phyloP scores from a whole-genome alignment of 495 filamentous ascomycete genomes.

The Neurospora hispaniola region DNA sequence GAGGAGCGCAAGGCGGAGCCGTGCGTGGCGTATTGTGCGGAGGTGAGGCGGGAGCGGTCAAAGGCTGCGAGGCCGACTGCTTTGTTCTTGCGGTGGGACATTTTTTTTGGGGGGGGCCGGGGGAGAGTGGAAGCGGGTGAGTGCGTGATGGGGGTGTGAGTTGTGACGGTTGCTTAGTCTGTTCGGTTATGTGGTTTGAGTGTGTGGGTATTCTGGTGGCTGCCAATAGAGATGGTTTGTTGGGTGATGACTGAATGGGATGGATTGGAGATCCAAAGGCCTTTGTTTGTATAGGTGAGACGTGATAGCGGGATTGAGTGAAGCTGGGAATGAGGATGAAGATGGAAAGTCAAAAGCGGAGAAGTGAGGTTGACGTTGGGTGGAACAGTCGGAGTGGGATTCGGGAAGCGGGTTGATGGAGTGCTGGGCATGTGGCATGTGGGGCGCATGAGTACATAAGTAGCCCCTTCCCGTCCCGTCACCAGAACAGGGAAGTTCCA shows the following conservation, averaged over 20 bases:
- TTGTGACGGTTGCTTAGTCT: neutral
- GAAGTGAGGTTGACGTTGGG: neutral
- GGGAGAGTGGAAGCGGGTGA: too few relatives aligned
- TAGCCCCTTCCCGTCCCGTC: neutral
- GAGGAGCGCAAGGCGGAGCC: conserved; percentile 70
- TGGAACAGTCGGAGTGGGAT: neutral
- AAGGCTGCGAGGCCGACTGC: conserved; percentile 90
- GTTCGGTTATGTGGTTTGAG: neutral
- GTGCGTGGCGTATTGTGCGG: conserved; percentile 78
- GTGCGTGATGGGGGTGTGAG: neutral
- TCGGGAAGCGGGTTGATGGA: neutral
- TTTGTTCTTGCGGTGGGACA: conserved; percentile 41
- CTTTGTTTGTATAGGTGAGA: neutral
- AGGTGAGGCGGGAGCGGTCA: conserved; percentile 66
- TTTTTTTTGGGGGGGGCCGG: conserved; percentile 4
- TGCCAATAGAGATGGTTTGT: neutral
- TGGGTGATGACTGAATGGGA: too few relatives aligned
- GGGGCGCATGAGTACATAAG: neutral
- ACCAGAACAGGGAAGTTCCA: neutral
- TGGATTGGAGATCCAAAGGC: too few relatives aligned
- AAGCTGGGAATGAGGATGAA: neutral
- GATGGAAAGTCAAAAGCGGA: neutral
- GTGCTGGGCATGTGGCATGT: neutral
- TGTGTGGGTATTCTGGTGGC: neutral
- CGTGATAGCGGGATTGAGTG: neutral